Conservation (phyloP, 768 basidiomycete species). For the Suillus clintonianus region DNA sequence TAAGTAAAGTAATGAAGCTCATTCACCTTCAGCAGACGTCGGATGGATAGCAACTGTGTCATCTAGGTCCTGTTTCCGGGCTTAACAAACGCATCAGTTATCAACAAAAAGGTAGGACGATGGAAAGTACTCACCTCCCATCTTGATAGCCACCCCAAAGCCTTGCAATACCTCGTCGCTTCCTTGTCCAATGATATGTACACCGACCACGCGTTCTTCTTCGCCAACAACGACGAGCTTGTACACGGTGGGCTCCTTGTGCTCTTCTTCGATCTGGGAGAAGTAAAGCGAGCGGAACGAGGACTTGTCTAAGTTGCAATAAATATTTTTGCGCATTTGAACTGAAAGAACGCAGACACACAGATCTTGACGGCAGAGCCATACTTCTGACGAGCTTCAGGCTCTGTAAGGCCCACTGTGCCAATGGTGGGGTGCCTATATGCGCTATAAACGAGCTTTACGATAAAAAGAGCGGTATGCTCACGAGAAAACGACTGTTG, state of each 20-base stretch:
- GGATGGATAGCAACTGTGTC: slow-evolving; percentile 93
- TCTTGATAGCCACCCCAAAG: slow-evolving; percentile 96
- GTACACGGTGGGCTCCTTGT: slow-evolving; percentile 95
- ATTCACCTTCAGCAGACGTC: slow-evolving; percentile 77
- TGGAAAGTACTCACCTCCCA: slow-evolving; percentile 61
- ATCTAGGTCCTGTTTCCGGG: slow-evolving; percentile 80
- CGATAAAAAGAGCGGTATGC: slow-evolving; percentile 33
- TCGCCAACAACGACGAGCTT: slow-evolving; percentile 86
- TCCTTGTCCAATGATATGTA: slow-evolving; percentile 90
- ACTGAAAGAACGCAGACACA: slow-evolving; percentile 40
- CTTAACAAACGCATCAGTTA: slow-evolving; percentile 28
- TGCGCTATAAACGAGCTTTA: slow-evolving; percentile 6
- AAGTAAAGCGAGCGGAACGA: slow-evolving; percentile 88
- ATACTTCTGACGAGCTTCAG: slow-evolving; percentile 84
- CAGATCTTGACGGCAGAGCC: slow-evolving; percentile 92
- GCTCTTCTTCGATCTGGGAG: slow-evolving; percentile 83
- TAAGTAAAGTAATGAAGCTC: not conserved
- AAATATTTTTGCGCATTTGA: slow-evolving; percentile 2
- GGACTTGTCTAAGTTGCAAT: slow-evolving; percentile 59
- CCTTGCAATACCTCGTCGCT: slow-evolving; percentile 96
- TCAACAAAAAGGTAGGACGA: not conserved
- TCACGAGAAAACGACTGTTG: slow-evolving; percentile 96
- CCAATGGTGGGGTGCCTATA: slow-evolving; percentile 91
- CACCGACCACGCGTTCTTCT: slow-evolving; percentile 94
- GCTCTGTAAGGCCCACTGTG: slow-evolving; percentile 93